Percentiles rank a stretch among this genome's conserved stretches.
Conservation (phyloP, 768 basidiomycete genomes). For the Lactarius trivialis region DNA sequence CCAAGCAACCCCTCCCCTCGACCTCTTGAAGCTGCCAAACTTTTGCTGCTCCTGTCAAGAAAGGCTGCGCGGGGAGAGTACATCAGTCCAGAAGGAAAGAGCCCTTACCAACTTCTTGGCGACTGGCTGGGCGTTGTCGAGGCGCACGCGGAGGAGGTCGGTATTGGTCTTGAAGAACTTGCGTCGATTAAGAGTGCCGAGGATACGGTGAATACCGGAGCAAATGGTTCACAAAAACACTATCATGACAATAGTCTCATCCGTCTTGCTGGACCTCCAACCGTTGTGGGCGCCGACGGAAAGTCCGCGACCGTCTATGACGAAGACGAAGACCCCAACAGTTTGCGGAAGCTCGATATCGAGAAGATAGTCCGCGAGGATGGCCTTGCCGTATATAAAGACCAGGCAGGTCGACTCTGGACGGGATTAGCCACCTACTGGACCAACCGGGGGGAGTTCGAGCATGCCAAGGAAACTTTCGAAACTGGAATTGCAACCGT, state of each 20-base stretch:
- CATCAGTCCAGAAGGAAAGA: constrained; percentile 84
- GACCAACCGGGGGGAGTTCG: constrained; percentile 96
- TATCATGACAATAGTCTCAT: constrained; percentile 38
- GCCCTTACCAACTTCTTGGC: constrained; percentile 87
- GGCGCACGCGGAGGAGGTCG: constrained; percentile 85
- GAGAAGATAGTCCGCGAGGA: constrained; percentile 80
- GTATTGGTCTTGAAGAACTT: constrained; percentile 68
- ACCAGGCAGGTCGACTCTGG: constrained; percentile 96
- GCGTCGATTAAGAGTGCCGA: constrained; percentile 33
- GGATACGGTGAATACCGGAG: constrained; percentile 45
- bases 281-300: constrained; percentile 45
- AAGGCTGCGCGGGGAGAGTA: constrained; percentile 82
- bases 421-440: constrained; percentile 95
- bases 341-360: constrained; percentile 68
- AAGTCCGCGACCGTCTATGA: constrained; percentile 51
- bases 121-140: constrained; percentile 93
- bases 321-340: constrained; percentile 78
- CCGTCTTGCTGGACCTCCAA: constrained; percentile 62
- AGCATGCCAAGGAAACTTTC: constrained; percentile 80
- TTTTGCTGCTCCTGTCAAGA: constrained; percentile 76
- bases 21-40: constrained; percentile 90
- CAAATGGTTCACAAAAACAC: constrained; percentile 36
- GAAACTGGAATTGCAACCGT: constrained; percentile 80
- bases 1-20: constrained; percentile 55
- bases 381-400: constrained; percentile 85